Evolutionary conservation across 1,284 basidiomycete species (phyloP), one percentile per base, ranked within the genome.

Genomic region (Melampsora larici-populina): DNA sequence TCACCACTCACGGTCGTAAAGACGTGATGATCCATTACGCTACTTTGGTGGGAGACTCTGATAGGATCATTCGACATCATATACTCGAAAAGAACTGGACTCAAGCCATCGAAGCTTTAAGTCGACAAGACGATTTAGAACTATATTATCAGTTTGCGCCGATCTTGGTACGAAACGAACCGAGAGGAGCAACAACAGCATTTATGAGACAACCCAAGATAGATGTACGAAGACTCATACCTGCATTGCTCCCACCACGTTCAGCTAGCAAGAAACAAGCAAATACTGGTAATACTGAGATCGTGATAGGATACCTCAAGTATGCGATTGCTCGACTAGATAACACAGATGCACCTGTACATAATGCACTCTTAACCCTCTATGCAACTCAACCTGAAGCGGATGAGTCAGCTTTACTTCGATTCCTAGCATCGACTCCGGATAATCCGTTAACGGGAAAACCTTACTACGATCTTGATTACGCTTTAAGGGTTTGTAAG

Each of bases 381-480:
- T 88, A 93, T 80, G 89, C 91, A 17, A 87, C 88, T 70, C 79
- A 82, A 72, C 64, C 78, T 18, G 78, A 84, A 6, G 87, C 88
- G 26, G 90, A 93, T 80, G 95, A 97, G 81, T 90, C 87, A 0
- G 89, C 90, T 3, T 87, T 99, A 5, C 86, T 97, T 29, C 89
- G 90, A 31, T 98, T 97, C 86, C 88, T 99, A 51, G 89, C 89
- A n/a, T 88, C 88, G 0, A 90, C 92, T 0, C 93, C 92, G 0
- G 88, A 89, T 24, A 90, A 97, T 83, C 91, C 93, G 1, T 83
- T 92, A 29, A 92, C 92, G 0, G 89, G 89, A 2, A 90, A 90
- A 82, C 95, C 96, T 0, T 97, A 94, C 84, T 99, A 94, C 83
- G 96, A 99, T 81, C 88, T 99, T 51, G 95, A 99, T 85, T 99